Evolutionary conservation across 2,329 filamentous ascomycete species (phyloP).

Genomic region (Cryphonectria nitschkei): DNA sequence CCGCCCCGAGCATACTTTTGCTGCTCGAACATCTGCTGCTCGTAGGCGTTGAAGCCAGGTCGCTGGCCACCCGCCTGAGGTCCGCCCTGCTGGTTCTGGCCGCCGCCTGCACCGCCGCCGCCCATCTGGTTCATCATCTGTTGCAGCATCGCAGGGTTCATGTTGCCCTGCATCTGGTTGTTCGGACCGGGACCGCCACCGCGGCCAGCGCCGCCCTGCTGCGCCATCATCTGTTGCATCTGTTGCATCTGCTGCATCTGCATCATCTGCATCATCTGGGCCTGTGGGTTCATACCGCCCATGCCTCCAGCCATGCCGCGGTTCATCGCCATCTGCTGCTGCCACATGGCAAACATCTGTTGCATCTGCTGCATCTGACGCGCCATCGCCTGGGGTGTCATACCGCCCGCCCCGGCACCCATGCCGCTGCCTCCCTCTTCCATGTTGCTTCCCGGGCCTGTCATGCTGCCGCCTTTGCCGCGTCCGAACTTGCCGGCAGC

Average conservation of each 20-base stretch:
- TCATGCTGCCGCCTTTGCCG: conserved; percentile 55
- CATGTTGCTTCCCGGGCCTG: conserved; percentile 43
- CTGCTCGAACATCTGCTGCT: conserved; percentile 76
- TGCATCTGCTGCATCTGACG: conserved; percentile 99
- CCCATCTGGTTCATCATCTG: conserved; percentile 53
- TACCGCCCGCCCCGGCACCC: conserved; percentile 50
- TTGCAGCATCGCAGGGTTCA: conserved; percentile 60
- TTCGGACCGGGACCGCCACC: conserved; percentile 43
- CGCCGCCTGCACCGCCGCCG: conserved; percentile 24
- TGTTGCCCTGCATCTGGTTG: conserved; percentile 43
- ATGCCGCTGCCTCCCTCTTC: conserved; percentile 35
- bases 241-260: conserved; percentile 74
- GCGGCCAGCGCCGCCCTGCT: conserved; percentile 33
- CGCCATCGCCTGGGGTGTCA: conserved; percentile 97
- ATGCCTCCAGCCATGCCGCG: conserved; percentile 45
- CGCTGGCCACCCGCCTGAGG: conserved; percentile 36
- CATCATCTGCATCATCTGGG: conserved; percentile 61
- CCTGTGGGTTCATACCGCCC: conserved; percentile 43
- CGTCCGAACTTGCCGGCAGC: conserved; percentile 61
- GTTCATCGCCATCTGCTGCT: conserved; percentile 89
- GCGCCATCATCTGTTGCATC: conserved; percentile 49
- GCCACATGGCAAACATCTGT: conserved; percentile 85
- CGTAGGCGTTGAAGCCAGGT: conserved; percentile 67
- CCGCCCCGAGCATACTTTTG: conserved; percentile 71
- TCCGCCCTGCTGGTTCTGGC: conserved; percentile 41